A percentile compares a stretch with the other conserved stretches of the same genome.
Conservation (phyloP, 345 rosid genomes). For the Fremontodendron californicum region DNA sequence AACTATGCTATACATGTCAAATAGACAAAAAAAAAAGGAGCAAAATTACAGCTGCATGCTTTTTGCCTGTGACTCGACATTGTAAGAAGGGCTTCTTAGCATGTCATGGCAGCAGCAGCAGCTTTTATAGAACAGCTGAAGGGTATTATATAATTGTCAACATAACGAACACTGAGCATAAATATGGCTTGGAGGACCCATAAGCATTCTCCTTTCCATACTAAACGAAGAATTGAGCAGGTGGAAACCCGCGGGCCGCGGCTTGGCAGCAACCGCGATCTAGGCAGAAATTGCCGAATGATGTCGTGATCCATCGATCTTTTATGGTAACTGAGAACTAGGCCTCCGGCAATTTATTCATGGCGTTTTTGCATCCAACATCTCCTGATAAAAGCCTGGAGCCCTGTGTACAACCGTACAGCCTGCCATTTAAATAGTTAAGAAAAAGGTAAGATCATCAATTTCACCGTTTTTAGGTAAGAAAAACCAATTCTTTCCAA, state of each 20-base stretch:
- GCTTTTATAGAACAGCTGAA: constrained; percentile 3
- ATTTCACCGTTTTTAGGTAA: constrained; percentile 23
- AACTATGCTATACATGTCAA: constrained; percentile 25
- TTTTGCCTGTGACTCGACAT: not conserved
- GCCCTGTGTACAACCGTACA: constrained; percentile 29
- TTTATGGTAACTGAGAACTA: constrained; percentile 13
- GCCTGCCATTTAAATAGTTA: constrained; percentile 23
- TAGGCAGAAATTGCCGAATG: constrained; percentile 11
- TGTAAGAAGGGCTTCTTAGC: constrained; percentile 3
- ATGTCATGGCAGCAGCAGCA: not conserved
- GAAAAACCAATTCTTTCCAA: constrained; percentile 16
- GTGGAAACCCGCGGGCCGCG: not conserved
- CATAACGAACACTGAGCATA: constrained; percentile 14
- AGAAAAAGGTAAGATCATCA: not conserved
- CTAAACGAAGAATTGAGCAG: constrained; percentile 10
- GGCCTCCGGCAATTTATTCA: constrained; percentile 22
- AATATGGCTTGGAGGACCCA: constrained; percentile 11
- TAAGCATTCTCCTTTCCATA: constrained; percentile 18
- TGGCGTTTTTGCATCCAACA: constrained; percentile 24
- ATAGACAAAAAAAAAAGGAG: not conserved
- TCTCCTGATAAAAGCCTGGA: not conserved
- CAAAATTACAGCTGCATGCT: constrained; percentile 20
- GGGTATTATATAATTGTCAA: not conserved
- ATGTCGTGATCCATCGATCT: constrained; percentile 10
- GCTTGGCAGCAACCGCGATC: not conserved